Conservation (phyloP, 805 yeast genomes). For the Starmerella vaccinii region DNA sequence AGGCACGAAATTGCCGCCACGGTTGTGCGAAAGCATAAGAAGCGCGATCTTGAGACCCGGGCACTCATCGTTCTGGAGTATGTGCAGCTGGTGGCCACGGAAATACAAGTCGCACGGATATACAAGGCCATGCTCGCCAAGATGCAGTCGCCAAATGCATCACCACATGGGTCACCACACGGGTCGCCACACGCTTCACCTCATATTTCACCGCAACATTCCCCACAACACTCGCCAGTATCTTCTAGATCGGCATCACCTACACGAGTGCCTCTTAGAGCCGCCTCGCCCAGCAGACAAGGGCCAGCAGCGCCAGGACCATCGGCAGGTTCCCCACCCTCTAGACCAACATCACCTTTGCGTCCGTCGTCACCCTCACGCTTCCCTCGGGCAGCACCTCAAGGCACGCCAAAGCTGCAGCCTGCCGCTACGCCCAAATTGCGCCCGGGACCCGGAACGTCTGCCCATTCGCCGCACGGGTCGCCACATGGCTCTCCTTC, state of each 20-base stretch:
- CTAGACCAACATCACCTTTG: constrained; percentile 9
- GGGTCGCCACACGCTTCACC: constrained; percentile 16
- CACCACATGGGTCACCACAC: constrained; percentile 12
- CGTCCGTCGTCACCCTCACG: constrained; percentile 9
- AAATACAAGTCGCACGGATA: constrained; percentile 56
- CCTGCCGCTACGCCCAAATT: constrained; percentile 11
- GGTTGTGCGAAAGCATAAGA: constrained; percentile 22
- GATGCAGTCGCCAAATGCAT: constrained; percentile 9
- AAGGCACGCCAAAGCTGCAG: constrained; percentile 6
- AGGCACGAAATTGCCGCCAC: constrained; percentile 37
- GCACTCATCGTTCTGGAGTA: constrained; percentile 42
- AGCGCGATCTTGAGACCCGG: constrained; percentile 23
- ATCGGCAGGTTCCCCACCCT: constrained; percentile 2
- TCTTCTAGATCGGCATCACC: neutral
- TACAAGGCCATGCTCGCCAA: constrained; percentile 39
- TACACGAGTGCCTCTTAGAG: constrained; percentile 1
- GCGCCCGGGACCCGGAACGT: constrained; percentile 9
- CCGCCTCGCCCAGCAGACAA: neutral
- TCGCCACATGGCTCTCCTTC: constrained; percentile 23
- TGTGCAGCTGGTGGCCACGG: constrained; percentile 44
- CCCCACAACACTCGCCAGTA: constrained; percentile 13
- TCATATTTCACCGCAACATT: constrained; percentile 11
- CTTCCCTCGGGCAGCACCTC: constrained; percentile 11
- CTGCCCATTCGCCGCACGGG: neutral
- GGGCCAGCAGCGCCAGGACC: neutral